These are phyloP conservation scores for Clarireedia sp. DNA, from an alignment of 2,329 filamentous ascomycete species.

Conservation along the genomic window DNA sequence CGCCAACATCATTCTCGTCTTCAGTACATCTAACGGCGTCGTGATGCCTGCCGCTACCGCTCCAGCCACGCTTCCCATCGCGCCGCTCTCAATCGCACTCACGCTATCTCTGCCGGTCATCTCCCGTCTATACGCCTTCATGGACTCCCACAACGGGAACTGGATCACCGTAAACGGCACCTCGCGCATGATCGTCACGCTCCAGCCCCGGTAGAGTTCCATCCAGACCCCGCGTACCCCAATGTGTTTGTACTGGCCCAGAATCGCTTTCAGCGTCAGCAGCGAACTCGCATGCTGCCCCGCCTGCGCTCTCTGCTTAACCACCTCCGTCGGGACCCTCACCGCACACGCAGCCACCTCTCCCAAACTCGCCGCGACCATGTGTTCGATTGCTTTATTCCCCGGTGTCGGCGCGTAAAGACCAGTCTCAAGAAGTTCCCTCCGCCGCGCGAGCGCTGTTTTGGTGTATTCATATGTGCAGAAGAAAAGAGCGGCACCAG, in stretches of 20 bases:
- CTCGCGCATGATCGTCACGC: conserved; percentile 88
- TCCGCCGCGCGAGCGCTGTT: conserved; percentile 19
- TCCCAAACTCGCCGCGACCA: conserved; percentile 76
- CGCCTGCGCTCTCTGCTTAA: conserved; percentile 95
- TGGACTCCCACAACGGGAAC: conserved; percentile 91
- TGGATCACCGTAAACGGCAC: conserved; percentile 97
- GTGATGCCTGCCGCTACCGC: conserved; percentile 81
- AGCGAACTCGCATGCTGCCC: conserved; percentile 66
- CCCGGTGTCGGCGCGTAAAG: conserved; percentile 4
- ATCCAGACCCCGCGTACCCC: conserved; percentile 57
- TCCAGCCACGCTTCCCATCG: conserved; percentile 78
- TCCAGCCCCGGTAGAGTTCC: conserved; percentile 87
- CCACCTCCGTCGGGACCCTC: conserved; percentile 87
- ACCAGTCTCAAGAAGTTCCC: background rate
- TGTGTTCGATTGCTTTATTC: conserved; percentile 50
- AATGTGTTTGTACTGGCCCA: conserved; percentile 37
- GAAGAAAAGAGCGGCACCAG: conserved; percentile 95
- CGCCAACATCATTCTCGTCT: conserved; percentile 92
- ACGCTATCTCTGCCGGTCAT: conserved; percentile 41
- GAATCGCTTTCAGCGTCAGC: conserved; percentile 62
- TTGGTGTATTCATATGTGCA: conserved; percentile 82
- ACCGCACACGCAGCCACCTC: conserved; percentile 90
- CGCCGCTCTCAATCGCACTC: conserved; percentile 67
- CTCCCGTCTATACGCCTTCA: conserved; percentile 64
- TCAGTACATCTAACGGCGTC: conserved; percentile 90